A percentile compares a stretch with the other conserved stretches of the same genome.
phyloP scores from a whole-genome alignment of 371 early-diverging fungal genomes.

The Basidiobolus meristosporus region DNA sequence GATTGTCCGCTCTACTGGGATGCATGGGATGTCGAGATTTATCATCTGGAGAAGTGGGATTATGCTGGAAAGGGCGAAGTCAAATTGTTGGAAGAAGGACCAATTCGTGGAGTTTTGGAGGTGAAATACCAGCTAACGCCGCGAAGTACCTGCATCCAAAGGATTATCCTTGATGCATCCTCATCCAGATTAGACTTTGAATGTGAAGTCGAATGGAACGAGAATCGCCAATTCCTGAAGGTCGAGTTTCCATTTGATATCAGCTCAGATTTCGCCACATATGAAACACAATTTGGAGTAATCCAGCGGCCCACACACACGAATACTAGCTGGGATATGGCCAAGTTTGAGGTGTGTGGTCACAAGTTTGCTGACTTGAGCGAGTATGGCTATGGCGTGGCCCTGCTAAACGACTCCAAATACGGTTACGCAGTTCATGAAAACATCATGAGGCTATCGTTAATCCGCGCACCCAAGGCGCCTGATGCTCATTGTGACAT shows the following conservation, averaged over 20 bases:
- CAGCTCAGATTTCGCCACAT: constrained; percentile 63
- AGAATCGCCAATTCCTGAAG: constrained; percentile 78
- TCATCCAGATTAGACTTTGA: constrained; percentile 68
- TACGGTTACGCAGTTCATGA: constrained; percentile 71
- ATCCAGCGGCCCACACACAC: constrained; percentile 83
- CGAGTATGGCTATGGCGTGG: constrained; percentile 86
- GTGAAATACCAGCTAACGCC: constrained; percentile 39
- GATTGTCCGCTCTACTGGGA: constrained; percentile 39
- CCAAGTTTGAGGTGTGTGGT: constrained; percentile 89
- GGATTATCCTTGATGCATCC: constrained; percentile 45
- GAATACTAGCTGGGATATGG: constrained; percentile 83
- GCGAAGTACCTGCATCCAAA: constrained; percentile 45
- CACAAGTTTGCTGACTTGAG: constrained; percentile 91
- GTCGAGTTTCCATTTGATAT: constrained; percentile 83
- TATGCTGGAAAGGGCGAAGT: constrained; percentile 11
- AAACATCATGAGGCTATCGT: constrained; percentile 60
- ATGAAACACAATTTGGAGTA: constrained; percentile 87
- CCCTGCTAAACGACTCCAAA: constrained; percentile 83
- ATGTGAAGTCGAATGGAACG: constrained; percentile 76
- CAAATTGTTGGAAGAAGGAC: constrained; percentile 45
- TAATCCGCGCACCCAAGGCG: constrained; percentile 74
- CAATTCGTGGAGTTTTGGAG: constrained; percentile 49
- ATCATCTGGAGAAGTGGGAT: constrained; percentile 63
- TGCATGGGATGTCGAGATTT: constrained; percentile 63
- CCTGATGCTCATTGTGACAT: constrained; percentile 52